Percentiles rank a stretch among this genome's conserved stretches.
Conservation (phyloP, 2,329 filamentous ascomycete genomes). For the Pleomassaria siparia region DNA sequence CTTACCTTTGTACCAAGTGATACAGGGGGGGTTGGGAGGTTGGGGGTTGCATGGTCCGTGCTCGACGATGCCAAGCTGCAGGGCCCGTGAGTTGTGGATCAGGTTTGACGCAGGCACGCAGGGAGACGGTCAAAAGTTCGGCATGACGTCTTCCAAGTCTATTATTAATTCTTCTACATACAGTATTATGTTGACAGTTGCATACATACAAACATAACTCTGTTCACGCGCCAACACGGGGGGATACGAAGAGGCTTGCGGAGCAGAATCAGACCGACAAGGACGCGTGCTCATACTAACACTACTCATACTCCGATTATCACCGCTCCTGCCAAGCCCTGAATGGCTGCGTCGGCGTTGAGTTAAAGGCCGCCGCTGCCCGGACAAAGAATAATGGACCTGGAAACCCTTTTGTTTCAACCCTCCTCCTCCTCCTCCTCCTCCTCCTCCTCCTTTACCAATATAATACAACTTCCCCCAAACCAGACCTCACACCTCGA, state of each 20-base stretch:
- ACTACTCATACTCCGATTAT: constrained; percentile 1
- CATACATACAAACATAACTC: no score
- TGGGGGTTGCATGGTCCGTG: no score
- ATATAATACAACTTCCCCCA: no score
- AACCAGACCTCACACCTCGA: neutral
- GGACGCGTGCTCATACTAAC: no score
- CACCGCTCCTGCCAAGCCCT: neutral
- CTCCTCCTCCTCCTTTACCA: neutral
- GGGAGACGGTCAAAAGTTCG: neutral
- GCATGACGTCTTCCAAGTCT: constrained; percentile 2
- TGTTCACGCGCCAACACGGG: no score
- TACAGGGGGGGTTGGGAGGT: no score
- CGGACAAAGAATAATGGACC: constrained; percentile 1
- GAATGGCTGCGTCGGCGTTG: neutral
- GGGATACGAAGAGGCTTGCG: neutral
- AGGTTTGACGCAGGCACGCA: neutral
- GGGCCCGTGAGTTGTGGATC: neutral
- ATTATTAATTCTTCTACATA: no score
- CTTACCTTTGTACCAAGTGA: no score
- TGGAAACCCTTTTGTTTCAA: neutral
- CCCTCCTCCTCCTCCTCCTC: neutral
- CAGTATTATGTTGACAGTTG: no score
- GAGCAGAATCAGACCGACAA: no score
- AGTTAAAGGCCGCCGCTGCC: constrained; percentile 1
- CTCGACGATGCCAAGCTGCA: neutral